These are phyloP conservation scores for Escovopsis sp. DNA, from an alignment of 2,329 filamentous ascomycete genomes.

Conservation along the genomic window DNA sequence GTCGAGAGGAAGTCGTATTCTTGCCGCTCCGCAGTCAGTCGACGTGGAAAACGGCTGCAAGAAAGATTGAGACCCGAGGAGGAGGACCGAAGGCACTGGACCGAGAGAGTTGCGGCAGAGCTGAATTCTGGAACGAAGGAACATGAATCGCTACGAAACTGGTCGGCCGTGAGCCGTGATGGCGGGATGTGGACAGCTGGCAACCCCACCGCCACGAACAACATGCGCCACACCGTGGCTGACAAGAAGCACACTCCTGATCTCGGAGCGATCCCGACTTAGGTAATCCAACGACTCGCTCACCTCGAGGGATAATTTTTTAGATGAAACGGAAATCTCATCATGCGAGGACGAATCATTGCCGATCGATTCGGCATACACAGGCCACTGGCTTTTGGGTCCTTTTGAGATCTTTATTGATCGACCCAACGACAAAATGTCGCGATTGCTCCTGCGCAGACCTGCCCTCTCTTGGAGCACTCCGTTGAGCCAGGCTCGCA, in stretches of 20 bases:
- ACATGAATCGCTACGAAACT: background rate
- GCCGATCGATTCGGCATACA: background rate
- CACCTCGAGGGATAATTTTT: no score
- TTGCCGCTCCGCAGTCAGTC: no score
- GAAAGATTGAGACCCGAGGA: no score
- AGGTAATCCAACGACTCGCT: background rate
- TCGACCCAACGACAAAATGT: background rate
- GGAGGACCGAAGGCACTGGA: no score
- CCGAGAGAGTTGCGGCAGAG: background rate
- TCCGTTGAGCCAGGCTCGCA: background rate
- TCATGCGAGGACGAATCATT: no score
- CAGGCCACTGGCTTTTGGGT: background rate
- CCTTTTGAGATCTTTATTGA: no score
- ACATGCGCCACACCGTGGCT: background rate
- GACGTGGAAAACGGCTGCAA: no score
- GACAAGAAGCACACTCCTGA: background rate
- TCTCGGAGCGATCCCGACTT: background rate
- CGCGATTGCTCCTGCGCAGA: background rate
- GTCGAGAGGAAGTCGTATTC: no score
- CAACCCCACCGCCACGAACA: background rate
- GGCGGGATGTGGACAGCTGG: constrained; percentile 1
- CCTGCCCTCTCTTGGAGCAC: background rate
- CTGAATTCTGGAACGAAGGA: background rate
- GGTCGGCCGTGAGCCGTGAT: background rate
- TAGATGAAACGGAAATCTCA: no score